Base-by-base conservation (phyloP, 2,329 filamentous ascomycete genomes). In the Ascochyta clinopodiicola region DNA sequence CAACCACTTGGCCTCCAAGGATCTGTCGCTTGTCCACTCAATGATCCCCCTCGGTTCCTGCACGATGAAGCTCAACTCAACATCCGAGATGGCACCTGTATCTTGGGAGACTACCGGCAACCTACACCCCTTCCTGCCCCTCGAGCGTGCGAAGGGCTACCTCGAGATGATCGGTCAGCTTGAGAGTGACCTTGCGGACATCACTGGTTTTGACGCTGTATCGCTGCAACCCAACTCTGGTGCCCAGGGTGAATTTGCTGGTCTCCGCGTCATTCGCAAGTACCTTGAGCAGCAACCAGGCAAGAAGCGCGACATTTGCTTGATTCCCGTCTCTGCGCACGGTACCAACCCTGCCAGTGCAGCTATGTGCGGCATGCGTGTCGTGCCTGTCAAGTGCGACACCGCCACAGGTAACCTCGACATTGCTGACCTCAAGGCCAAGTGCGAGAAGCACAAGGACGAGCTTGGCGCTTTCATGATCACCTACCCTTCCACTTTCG, bases 31-130 rank as follows among this genome's bases (percentile, higher is more conserved):
- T 5, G 91, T 93, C 2, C 94, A 98, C 79, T 97, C 93, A 15
- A 98, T 98, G 94, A 98, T 98, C 58, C 92, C 94, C 2, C 85
- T 98, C 1, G 94, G 94, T 19, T 97, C 94, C 1, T 98, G 94
- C 81, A 98, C 94, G 13, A 98, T 98, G 94, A 98, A 98, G 82
- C 86, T 97, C 48, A 97, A 97, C 75, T 91, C 90, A 37, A 95
- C 93, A 3, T 91, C 91, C 0, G 92, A 97, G 79, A 97, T 98
- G 94, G 84, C 90, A 15, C 89, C 93, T 7, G 84, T 97, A 51
- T 90, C 90, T 0, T 88, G 87, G 78, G 86, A 88, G 0, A 86
- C 88, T 44, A 91, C 93, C 69, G 84, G 90, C 37, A 86, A 88
- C 58, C 82, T 96, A 31, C 94, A 98, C 77, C 94, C 94, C 0